A percentile compares a stretch with the other conserved stretches of the same genome.
phyloP scores from a whole-genome alignment of 2,329 filamentous ascomycete species.

The Cadophora luteo-olivacea region DNA sequence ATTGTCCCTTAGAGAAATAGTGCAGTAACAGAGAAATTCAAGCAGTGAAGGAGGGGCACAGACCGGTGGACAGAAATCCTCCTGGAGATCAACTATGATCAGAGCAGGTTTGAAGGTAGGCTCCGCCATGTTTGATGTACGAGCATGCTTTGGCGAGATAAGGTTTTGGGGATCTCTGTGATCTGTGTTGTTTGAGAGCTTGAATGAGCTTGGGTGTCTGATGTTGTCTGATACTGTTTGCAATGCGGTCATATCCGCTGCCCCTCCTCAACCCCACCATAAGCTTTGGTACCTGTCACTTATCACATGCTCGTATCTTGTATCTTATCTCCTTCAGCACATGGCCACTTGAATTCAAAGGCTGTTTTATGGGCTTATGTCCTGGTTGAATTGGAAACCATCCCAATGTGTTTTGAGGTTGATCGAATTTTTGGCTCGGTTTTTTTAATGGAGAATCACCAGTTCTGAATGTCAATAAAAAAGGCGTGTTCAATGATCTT shows the following conservation, averaged over 20 bases:
- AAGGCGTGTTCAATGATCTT: not conserved
- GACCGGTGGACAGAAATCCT: constrained; percentile 94
- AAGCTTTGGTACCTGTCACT: not conserved
- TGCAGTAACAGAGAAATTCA: not conserved
- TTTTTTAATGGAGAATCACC: not conserved
- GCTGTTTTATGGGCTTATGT: too few species aligned
- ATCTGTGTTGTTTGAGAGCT: not conserved
- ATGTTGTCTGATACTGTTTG: not conserved
- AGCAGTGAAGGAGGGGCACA: constrained; percentile 45
- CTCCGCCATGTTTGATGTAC: constrained; percentile 27
- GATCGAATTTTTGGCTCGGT: not conserved
- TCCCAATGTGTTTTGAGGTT: not conserved
- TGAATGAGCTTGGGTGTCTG: not conserved
- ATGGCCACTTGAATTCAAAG: too few species aligned
- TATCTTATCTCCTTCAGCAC: too few species aligned
- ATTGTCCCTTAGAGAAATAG: not conserved
- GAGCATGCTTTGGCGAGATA: not conserved
- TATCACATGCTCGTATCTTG: not conserved
- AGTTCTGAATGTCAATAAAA: not conserved
- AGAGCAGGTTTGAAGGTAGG: constrained; percentile 58
- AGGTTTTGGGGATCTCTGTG: not conserved
- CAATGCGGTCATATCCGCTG: constrained; percentile 8
- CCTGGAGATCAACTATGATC: constrained; percentile 86
- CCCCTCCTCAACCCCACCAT: constrained; percentile 17
- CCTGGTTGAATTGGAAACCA: too few species aligned